phyloP scores from a whole-genome alignment of 2,329 filamentous ascomycete species.

The Fusarium caatingaense region DNA sequence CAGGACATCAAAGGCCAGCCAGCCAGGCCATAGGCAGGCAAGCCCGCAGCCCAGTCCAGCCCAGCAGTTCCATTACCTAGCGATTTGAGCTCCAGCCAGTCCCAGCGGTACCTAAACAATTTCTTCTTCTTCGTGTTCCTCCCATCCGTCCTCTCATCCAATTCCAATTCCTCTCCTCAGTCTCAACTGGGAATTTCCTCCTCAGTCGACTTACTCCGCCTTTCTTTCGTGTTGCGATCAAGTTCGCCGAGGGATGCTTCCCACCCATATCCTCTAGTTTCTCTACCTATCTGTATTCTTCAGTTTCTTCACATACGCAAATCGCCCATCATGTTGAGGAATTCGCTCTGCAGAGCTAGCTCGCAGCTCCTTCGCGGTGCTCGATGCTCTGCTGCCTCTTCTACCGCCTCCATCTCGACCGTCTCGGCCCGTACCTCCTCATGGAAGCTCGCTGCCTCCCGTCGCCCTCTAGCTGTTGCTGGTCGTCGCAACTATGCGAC shows the following conservation, averaged over 20 bases:
- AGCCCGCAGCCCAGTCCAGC: background rate
- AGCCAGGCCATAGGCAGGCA: background rate
- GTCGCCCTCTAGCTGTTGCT: conserved; percentile 62
- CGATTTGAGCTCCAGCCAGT: conserved; percentile 36
- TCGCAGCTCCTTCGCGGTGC: conserved; percentile 69
- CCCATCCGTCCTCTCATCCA: conserved; percentile 21
- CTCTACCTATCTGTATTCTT: conserved; percentile 28
- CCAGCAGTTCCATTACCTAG: conserved; percentile 21
- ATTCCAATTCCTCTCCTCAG: conserved; percentile 38
- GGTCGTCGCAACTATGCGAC: conserved; percentile 66
- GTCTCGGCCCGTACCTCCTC: conserved; percentile 55
- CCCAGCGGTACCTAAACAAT: conserved; percentile 32
- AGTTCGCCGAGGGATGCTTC: conserved; percentile 50
- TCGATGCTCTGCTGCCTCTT: conserved; percentile 58
- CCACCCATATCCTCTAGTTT: conserved; percentile 41
- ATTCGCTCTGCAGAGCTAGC: conserved; percentile 73
- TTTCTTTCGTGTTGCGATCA: conserved; percentile 55
- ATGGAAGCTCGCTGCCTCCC: conserved; percentile 58
- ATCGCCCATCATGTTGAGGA: conserved; percentile 74
- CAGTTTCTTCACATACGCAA: conserved; percentile 35
- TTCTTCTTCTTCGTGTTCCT: conserved; percentile 43
- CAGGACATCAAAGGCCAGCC: conserved; percentile 45
- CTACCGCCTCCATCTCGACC: conserved; percentile 58
- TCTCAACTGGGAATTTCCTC: conserved; percentile 28
- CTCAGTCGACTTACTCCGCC: conserved; percentile 61